These are phyloP conservation scores for Entrophospora sp. DNA, from an alignment of 192 early-diverging fungal species.

Conservation along the genomic window DNA sequence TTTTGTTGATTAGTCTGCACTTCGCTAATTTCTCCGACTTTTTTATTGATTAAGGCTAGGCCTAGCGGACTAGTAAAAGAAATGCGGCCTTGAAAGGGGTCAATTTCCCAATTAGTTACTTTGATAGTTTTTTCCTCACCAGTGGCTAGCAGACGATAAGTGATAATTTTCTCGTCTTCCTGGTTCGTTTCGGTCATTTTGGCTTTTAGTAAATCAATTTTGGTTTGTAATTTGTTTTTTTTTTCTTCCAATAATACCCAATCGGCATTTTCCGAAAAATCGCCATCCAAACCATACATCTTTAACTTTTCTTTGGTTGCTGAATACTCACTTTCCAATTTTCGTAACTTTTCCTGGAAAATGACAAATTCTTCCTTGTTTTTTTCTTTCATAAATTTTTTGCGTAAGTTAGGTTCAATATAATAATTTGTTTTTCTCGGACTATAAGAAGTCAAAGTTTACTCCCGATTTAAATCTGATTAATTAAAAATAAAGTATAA, in stretches of 20 bases:
- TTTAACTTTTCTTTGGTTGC: constrained; percentile 4
- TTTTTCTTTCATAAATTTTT: too few species aligned
- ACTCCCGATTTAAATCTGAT: too few species aligned
- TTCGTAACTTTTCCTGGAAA: background rate
- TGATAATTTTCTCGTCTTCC: background rate
- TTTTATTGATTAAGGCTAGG: background rate
- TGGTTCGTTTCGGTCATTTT: background rate
- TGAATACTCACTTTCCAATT: background rate
- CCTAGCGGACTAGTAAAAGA: background rate
- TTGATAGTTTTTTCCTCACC: background rate
- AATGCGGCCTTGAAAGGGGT: background rate
- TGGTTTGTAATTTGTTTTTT: background rate
- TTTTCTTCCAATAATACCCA: background rate
- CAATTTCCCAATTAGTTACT: constrained; percentile 3
- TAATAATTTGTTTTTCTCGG: too few species aligned
- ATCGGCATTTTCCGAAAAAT: constrained; percentile 4
- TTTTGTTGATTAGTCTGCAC: background rate
- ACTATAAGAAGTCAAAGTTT: too few species aligned
- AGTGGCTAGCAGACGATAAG: background rate
- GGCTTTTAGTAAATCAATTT: background rate
- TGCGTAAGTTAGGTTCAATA: too few species aligned
- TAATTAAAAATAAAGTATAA: too few species aligned
- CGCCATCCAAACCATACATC: constrained; percentile 6
- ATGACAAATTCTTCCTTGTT: too few species aligned
- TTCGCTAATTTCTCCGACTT: background rate